Conservation (phyloP, 140 eudicot genomes). For the Bidens hawaiensis region DNA sequence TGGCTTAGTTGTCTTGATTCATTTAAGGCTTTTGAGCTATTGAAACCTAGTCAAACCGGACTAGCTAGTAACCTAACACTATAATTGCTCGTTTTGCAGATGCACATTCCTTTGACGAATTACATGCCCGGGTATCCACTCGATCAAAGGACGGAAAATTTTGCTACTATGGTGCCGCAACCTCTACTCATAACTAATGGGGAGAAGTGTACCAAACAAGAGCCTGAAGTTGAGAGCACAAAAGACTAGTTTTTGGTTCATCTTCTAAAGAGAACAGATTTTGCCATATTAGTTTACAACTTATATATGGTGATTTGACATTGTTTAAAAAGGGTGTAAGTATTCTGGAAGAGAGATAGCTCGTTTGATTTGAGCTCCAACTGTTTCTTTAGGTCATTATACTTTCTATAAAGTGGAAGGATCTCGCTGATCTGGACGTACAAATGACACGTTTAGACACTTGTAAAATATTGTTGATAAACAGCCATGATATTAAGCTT, state of each 20-base stretch:
- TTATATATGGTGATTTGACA: too few relatives aligned
- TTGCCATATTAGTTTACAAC: too few relatives aligned
- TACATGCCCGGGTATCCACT: not conserved
- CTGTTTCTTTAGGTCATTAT: constrained; percentile 61
- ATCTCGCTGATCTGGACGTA: constrained; percentile 57
- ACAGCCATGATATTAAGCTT: not conserved
- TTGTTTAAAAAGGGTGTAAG: too few relatives aligned
- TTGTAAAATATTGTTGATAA: not conserved
- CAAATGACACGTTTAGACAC: constrained; percentile 1
- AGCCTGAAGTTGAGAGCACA: not conserved
- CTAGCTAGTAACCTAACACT: not conserved
- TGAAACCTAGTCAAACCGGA: not conserved
- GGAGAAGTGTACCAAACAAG: not conserved
- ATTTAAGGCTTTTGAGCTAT: too few relatives aligned
- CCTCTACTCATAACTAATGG: not conserved
- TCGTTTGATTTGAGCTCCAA: constrained; percentile 79
- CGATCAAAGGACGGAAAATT: not conserved
- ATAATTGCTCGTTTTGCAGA: constrained; percentile 1
- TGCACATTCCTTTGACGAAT: not conserved
- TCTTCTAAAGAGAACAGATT: not conserved
- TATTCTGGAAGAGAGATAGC: constrained; percentile 64
- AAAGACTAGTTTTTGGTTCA: not conserved
- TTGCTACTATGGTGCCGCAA: not conserved
- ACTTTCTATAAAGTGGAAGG: constrained; percentile 76
- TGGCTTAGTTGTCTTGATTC: not conserved